Conservation (phyloP, 2,329 filamentous ascomycete species). For the Bipolaris zeicola region DNA sequence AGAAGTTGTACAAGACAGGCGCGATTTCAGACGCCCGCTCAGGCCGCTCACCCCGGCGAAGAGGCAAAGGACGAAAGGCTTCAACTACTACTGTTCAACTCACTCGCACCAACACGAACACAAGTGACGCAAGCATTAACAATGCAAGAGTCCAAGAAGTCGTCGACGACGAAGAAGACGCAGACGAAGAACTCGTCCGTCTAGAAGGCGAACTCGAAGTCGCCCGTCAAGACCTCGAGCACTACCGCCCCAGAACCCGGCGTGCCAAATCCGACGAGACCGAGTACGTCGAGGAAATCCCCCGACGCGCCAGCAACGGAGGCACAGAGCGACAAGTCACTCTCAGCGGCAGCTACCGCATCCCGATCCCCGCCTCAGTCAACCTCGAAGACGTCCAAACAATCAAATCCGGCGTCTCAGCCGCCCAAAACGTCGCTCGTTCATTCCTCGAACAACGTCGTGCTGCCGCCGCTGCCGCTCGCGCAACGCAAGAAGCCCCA, state of each 20-base stretch:
- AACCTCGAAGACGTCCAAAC: slow-evolving; percentile 41
- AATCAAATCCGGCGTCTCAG: slow-evolving; percentile 43
- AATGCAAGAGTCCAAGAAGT: slow-evolving; percentile 17
- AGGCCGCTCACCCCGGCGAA: slow-evolving; percentile 38
- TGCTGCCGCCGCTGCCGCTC: slow-evolving; percentile 16
- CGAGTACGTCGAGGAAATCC: slow-evolving; percentile 41
- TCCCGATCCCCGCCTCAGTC: slow-evolving; percentile 42
- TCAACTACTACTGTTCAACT: slow-evolving; percentile 28
- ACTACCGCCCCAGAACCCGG: slow-evolving; percentile 24
- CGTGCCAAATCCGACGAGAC: slow-evolving; percentile 16
- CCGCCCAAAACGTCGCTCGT: slow-evolving; percentile 43
- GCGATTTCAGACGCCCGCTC: slow-evolving; percentile 13
- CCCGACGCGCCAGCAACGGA: slow-evolving; percentile 13
- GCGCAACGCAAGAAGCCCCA: not conserved
- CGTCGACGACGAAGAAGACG: slow-evolving; percentile 28
- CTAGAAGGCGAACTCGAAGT: slow-evolving; percentile 43
- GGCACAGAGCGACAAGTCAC: slow-evolving; percentile 39
- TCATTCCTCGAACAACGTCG: slow-evolving; percentile 41
- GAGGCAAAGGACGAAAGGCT: slow-evolving; percentile 40
- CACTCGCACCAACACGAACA: slow-evolving; percentile 21
- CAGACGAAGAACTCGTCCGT: slow-evolving; percentile 40
- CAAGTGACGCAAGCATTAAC: slow-evolving; percentile 12
- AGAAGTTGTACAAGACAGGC: slow-evolving; percentile 39
- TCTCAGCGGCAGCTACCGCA: slow-evolving; percentile 43
- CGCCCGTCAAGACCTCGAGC: slow-evolving; percentile 38